These are phyloP conservation scores for Ophiocordyceps australis DNA, from an alignment of 2,329 filamentous ascomycete genomes.

Conservation along the genomic window DNA sequence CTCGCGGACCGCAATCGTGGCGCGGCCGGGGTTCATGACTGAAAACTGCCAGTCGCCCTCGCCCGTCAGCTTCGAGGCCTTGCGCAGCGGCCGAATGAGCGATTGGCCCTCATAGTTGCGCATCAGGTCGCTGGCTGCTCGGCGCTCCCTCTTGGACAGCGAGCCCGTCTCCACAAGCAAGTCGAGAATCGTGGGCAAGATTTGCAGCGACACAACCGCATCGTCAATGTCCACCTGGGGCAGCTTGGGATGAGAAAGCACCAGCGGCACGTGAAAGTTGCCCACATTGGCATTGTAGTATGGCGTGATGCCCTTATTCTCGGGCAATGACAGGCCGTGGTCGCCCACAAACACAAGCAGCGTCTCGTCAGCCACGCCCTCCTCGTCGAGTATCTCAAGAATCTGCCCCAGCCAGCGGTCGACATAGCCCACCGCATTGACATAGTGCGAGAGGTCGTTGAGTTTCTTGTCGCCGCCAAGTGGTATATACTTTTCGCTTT, in stretches of 20 bases:
- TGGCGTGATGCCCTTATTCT: constrained; percentile 12
- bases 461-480: constrained; percentile 8
- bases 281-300: constrained; percentile 14
- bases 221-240: constrained; percentile 13
- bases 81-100: constrained; percentile 12
- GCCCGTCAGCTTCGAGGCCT: constrained; percentile 4
- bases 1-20: constrained; percentile 6
- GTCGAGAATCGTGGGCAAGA: constrained; percentile 16
- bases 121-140: constrained; percentile 10
- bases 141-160: constrained; percentile 7
- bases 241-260: constrained; percentile 14
- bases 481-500: constrained; percentile 9
- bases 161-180: constrained; percentile 15
- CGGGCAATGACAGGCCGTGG: constrained; percentile 14
- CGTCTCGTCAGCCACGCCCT: constrained; percentile 13
- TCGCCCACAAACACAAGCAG: constrained; percentile 14
- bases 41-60: constrained; percentile 8
- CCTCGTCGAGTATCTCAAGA: constrained; percentile 11
- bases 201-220: constrained; percentile 12
- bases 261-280: constrained; percentile 15
- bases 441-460: constrained; percentile 13
- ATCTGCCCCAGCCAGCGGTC: constrained; percentile 14
- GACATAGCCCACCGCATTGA: constrained; percentile 13
- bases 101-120: constrained; percentile 17
- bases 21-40: constrained; percentile 9